Base-by-base conservation (phyloP, 768 basidiomycete species). In the Mycena floridula region DNA sequence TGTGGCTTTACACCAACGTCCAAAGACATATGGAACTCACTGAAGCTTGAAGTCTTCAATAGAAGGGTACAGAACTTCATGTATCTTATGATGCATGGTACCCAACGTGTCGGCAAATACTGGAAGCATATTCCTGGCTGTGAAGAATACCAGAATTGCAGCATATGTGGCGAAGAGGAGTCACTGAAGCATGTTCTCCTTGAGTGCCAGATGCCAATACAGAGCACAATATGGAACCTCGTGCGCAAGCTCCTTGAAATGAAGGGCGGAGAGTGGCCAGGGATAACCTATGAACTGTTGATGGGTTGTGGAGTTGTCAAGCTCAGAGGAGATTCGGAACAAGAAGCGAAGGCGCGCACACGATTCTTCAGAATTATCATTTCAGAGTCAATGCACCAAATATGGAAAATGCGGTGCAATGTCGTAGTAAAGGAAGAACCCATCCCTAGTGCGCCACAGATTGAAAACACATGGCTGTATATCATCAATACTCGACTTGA, bases 261-360 rank as follows among this genome's bases (percentile, higher is more conserved):
- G 12, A 30, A 48, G 13, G 7, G 37, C 0, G 11, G 21, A 2
- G 18, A 4, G 16, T 46, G 44, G 27, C 28, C 18, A 0, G 12
- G 25, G 3, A 36, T 42, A 0, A 16, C 37, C 2, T 26, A 46
- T 2, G 51, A 47, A 20, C 7, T 13, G 0, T 32, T 54, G 7
- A 37, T 53, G 11, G 55, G 53, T 3, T 46, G 46, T 15, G 21
- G 43, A 0, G 25, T 48, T 0, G n/a, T 25, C 37, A 6, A 24
- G 18, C 2, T 49, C 44, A 16, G 24, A 39, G n/a, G 13, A 15
- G 4, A 28, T n/a, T n/a, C n/a, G 40, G 46, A 41, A 22, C 11
- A n/a, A 30, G 9, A 30, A 9, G 28, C 9, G 9, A 30, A 30
- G n/a, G 28, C 28, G 9, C 28, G 9, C n/a, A n/a, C 9, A 30